Evolutionary conservation across 352 stramenopile genomes (phyloP), one percentile per base, ranked within the genome.

Genomic region (Globisporangium recalcitrans): DNA sequence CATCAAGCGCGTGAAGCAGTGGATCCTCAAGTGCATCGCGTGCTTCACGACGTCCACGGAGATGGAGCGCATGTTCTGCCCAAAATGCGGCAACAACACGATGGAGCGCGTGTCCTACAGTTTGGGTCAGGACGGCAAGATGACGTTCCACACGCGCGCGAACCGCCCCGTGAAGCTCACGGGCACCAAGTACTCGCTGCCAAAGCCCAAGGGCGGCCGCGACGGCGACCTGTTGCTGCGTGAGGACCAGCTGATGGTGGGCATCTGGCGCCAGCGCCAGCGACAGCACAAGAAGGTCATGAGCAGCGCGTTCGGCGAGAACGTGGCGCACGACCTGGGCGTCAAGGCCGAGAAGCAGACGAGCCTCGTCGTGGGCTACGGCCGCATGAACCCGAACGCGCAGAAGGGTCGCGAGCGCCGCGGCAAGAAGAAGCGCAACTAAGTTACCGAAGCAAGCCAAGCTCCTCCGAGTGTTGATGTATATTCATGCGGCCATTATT

Each of bases 151-250:
- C 70, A 87, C 80, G 64, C 82, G 85, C 26, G 74, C 83, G 31
- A 93, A 93, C 63, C 84, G 86, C 21, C 82, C 86, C 9, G 77
- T 73, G 47, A 98, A 98, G 77, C 83, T 98, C 44, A 87, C 90
- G 54, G 97, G 97, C 44, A 98, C 93, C 58, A 98, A 98, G 72
- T 99, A 97, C 74, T 98, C 95, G n/a, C 74, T 99, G 16, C 96
- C 96, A 8, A 98, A 98, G 73, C 85, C 96, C 27, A 97, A 96
- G 65, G 90, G 91, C 56, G 92, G 89, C 5, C 86, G 88, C 19
- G 70, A 98, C 55, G 97, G 97, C 52, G 97, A 99, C 68, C 66
- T 99, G 22, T 74, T 99, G 51, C 83, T 99, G 46, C 84, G 96
- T 38, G 96, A 99, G 74, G 97, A 99, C 80, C 97, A 99, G 75